Evolutionary conservation across 2,329 filamentous ascomycete species (phyloP).

Genomic region (Alternaria arborescens): DNA sequence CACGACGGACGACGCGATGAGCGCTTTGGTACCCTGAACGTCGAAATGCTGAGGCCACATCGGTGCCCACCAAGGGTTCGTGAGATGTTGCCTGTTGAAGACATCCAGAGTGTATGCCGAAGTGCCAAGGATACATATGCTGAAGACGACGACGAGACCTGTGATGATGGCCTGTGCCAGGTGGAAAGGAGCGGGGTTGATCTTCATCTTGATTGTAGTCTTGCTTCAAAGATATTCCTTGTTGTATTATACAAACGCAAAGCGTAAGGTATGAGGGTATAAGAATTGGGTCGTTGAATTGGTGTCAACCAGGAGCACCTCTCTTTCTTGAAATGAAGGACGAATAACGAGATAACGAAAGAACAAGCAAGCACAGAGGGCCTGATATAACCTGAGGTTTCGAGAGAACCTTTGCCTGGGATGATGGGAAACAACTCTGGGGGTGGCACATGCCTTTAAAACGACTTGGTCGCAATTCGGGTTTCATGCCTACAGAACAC

Average conservation of each 20-base stretch:
- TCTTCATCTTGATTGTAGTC: conserved; percentile 38
- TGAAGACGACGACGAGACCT: conserved; percentile 51
- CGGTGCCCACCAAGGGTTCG: conserved; percentile 59
- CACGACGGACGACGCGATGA: conserved; percentile 52
- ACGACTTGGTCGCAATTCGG: conserved; percentile 38
- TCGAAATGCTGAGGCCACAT: conserved; percentile 60
- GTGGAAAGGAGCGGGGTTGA: conserved; percentile 50
- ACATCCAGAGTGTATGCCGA: conserved; percentile 54
- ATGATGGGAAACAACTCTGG: conserved; percentile 26
- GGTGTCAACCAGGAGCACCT: conserved; percentile 44
- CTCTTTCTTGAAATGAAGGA: conserved; percentile 34
- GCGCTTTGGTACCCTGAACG: conserved; percentile 52
- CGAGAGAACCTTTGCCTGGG: conserved; percentile 22
- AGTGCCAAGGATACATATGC: conserved; percentile 54
- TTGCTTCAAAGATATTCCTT: background rate
- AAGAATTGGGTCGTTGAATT: conserved; percentile 9
- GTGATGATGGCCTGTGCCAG: conserved; percentile 46
- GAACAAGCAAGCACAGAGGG: conserved; percentile 15
- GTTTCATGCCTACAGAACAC: conserved; percentile 38
- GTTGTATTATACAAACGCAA: conserved; percentile 2
- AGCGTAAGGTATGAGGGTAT: conserved; percentile 9
- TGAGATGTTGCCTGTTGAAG: conserved; percentile 54
- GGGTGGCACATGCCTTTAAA: conserved; percentile 46
- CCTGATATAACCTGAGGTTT: conserved; percentile 27
- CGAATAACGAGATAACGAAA: conserved; percentile 27